phyloP scores from a whole-genome alignment of 2,329 filamentous ascomycete genomes.

The Pleurostoma richardsiae region DNA sequence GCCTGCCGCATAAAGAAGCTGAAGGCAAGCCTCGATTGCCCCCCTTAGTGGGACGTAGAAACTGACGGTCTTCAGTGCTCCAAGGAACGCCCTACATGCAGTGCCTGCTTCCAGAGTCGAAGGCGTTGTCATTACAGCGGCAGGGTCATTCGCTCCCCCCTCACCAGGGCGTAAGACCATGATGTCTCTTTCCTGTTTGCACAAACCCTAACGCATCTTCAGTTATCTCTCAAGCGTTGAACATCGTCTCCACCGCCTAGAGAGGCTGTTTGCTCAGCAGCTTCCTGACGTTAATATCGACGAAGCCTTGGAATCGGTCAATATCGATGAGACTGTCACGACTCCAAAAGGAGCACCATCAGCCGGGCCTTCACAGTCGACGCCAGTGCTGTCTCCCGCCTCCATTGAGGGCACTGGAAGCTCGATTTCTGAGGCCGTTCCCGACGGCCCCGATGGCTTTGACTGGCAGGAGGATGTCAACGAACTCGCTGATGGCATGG shows the following conservation, averaged over 20 bases:
- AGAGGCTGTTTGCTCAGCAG: conserved; percentile 4
- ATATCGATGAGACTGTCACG: neutral
- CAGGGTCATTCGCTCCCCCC: conserved; percentile 6
- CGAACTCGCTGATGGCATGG: conserved; percentile 27
- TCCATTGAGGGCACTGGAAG: neutral
- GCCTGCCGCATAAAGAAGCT: conserved; percentile 7
- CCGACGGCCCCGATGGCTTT: conserved; percentile 21
- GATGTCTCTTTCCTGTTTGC: neutral
- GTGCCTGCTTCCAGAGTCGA: conserved; percentile 7
- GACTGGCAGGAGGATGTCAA: conserved; percentile 25
- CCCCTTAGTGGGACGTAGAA: neutral
- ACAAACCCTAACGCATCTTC: neutral
- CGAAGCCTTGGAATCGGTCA: conserved; percentile 2
- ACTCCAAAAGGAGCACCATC: neutral
- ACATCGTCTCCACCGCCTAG: conserved; percentile 4
- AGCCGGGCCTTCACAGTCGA: neutral
- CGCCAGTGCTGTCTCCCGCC: neutral
- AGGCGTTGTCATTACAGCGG: conserved; percentile 9
- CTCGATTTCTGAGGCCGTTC: conserved; percentile 20
- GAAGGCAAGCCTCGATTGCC: conserved; percentile 3
- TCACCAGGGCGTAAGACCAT: conserved; percentile 7
- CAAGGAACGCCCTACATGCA: conserved; percentile 8
- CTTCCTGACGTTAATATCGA: conserved; percentile 10
- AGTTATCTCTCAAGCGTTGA: conserved; percentile 10
- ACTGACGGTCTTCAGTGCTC: conserved; percentile 4